Evolutionary conservation across 1,284 basidiomycete species (phyloP).

Genomic region (Pholiota adiposa): DNA sequence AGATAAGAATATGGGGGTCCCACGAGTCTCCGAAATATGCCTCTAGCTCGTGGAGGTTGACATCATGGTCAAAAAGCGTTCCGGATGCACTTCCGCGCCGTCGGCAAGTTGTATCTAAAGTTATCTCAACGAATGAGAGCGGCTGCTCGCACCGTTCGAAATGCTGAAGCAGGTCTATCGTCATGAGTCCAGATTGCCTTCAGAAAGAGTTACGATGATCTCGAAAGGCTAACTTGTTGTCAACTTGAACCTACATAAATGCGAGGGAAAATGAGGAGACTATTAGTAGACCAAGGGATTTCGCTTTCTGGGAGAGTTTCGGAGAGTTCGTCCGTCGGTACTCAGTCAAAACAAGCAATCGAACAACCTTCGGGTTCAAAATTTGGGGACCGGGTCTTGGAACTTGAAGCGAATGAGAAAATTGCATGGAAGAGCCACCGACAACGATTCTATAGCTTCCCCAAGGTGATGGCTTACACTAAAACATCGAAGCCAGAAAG

Average conservation of each 20-base stretch:
- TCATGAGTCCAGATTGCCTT: not conserved
- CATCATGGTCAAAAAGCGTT: not conserved
- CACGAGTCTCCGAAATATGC: constrained; percentile 2
- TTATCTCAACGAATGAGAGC: not conserved
- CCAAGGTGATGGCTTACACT: not conserved
- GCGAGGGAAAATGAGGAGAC: too few relatives aligned
- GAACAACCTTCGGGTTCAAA: not conserved
- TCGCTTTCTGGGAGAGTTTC: not conserved
- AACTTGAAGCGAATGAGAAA: not conserved
- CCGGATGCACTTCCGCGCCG: constrained; percentile 11
- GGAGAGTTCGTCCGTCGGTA: not conserved
- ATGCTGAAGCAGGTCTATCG: not conserved
- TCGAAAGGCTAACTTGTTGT: too few relatives aligned
- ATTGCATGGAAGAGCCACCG: not conserved
- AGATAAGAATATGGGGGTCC: constrained; percentile 1
- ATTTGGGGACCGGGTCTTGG: not conserved
- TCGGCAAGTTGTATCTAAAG: not conserved
- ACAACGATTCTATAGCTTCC: not conserved
- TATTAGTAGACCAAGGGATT: not conserved
- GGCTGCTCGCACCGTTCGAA: not conserved
- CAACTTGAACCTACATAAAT: too few relatives aligned
- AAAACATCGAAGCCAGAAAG: too few relatives aligned
- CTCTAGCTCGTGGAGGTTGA: not conserved
- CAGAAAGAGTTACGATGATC: not conserved
- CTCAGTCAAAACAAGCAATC: not conserved